Conservation (phyloP, 768 basidiomycete genomes). For the Xerocomellus intermedius region DNA sequence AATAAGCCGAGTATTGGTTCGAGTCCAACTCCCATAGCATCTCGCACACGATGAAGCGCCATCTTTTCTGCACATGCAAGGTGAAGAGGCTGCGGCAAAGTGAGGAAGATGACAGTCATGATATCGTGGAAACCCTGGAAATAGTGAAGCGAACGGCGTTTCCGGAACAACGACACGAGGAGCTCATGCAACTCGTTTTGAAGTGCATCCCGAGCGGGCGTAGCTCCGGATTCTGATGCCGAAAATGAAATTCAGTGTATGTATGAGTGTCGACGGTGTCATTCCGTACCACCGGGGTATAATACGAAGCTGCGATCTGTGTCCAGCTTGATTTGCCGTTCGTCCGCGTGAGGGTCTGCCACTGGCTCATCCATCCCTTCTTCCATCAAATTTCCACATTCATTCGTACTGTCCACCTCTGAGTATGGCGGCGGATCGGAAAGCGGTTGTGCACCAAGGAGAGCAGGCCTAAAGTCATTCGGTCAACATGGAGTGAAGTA, state of each 20-base stretch:
- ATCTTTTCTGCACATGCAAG: slow-evolving; percentile 47
- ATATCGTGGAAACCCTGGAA: slow-evolving; percentile 96
- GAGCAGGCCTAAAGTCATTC: slow-evolving; percentile 21
- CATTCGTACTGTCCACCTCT: slow-evolving; percentile 18
- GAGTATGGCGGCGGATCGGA: slow-evolving; percentile 33
- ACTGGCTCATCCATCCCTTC: neutral
- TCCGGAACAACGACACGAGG: slow-evolving; percentile 72
- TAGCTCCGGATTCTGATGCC: slow-evolving; percentile 18
- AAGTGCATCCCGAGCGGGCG: slow-evolving; percentile 44
- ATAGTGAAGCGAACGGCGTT: slow-evolving; percentile 71
- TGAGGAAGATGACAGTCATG: slow-evolving; percentile 77
- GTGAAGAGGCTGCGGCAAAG: slow-evolving; percentile 60
- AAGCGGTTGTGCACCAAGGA: slow-evolving; percentile 40
- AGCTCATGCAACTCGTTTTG: slow-evolving; percentile 69
- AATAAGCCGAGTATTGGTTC: slow-evolving; percentile 84
- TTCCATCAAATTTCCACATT: slow-evolving; percentile 1
- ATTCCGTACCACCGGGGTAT: slow-evolving; percentile 76
- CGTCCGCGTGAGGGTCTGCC: slow-evolving; percentile 59
- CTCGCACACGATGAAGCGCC: slow-evolving; percentile 51
- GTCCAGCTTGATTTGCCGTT: slow-evolving; percentile 84
- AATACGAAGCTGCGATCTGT: slow-evolving; percentile 92
- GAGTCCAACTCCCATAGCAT: slow-evolving; percentile 84
- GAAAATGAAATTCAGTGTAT: slow-evolving; percentile 5
- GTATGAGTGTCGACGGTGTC: slow-evolving; percentile 9
- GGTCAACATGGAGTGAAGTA: slow-evolving; percentile 20